These are phyloP conservation scores for Hordeum pubiflorum DNA, from an alignment of 202 grass and related monocot species.

Conservation along the genomic window DNA sequence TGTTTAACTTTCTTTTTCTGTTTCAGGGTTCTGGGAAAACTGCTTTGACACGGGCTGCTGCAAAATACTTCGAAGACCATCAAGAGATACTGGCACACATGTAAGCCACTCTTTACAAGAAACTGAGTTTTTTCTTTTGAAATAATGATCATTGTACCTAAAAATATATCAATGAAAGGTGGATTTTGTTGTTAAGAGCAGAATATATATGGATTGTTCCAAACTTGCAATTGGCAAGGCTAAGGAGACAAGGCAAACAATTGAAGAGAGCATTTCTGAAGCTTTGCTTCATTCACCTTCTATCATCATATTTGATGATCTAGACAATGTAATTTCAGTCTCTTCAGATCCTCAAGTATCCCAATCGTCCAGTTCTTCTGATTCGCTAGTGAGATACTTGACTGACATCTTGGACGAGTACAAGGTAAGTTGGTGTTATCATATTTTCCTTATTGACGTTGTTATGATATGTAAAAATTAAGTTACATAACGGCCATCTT, in stretches of 20 bases:
- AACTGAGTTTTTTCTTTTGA: constrained; percentile 11
- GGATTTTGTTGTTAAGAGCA: constrained; percentile 38
- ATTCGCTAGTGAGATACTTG: constrained; percentile 69
- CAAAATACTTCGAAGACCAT: constrained; percentile 69
- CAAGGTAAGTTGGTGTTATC: constrained; percentile 38
- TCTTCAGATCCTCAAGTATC: constrained; percentile 70
- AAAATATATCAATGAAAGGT: constrained; percentile 11
- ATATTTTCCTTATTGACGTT: constrained; percentile 10
- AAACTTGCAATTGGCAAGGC: constrained; percentile 74
- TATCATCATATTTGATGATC: constrained; percentile 85
- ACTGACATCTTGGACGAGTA: constrained; percentile 77
- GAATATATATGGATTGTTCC: constrained; percentile 76
- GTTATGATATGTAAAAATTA: not conserved
- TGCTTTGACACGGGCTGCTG: constrained; percentile 71
- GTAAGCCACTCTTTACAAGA: constrained; percentile 33
- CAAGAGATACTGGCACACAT: constrained; percentile 75
- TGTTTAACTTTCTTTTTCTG: constrained; percentile 19
- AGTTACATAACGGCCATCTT: not conserved
- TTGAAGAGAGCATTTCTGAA: constrained; percentile 62
- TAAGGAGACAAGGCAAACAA: constrained; percentile 52
- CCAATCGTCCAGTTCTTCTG: constrained; percentile 54
- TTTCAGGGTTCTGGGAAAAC: constrained; percentile 94
- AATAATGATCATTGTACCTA: constrained; percentile 8
- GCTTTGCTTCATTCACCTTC: constrained; percentile 73
- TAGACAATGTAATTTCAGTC: constrained; percentile 65